Evolutionary conservation across 441 rosid genomes (phyloP), one percentile per base, ranked within the genome.

Genomic region (Adansonia gregorii): DNA sequence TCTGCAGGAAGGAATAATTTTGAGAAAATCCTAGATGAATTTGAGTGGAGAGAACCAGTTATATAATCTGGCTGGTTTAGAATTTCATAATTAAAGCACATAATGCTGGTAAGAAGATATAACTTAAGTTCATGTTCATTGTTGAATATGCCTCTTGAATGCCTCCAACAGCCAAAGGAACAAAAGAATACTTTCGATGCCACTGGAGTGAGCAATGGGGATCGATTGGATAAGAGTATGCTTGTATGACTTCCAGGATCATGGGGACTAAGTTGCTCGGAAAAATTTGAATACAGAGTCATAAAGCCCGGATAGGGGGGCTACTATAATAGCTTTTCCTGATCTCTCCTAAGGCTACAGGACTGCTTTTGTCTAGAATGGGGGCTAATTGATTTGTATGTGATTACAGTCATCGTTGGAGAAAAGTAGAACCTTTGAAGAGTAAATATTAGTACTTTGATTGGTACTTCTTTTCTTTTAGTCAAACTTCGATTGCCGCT

Each of bases 1-100:
- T 27, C 8, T 45, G 17, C 15, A 22, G 52, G 31, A 68, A 68
- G 31, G 55, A 68, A 68, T 68, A 20, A 41, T 59, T 58, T 59
- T 59, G 31, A 59, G 31, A 59, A 15, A 20, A 20, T 20, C 64
- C 35, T 59, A 2, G 64, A 59, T 59, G 8, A 58, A 8, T 59
- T 20, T 20, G 31, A 19, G 63, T 8, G 63, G 63, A 58, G 31
- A 20, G 63, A 58, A 20, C 63, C 31, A 19, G 63, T 19, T 19
- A 2, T 19, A 58, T 58, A 58, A 58, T 58, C 31, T 58, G 31
- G 22, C 63, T 58, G 63, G 63, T 58, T 58, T 58, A 58, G 63
- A 19, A 19, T 58, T 27, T 54, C 63, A 20, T 58, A 24, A 20
- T 2, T 10, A 58, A 3, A 58, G 9, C 12, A 8, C 27, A 20